These are phyloP conservation scores for Amylocystis lapponica DNA, from an alignment of 768 basidiomycete species.

Conservation along the genomic window DNA sequence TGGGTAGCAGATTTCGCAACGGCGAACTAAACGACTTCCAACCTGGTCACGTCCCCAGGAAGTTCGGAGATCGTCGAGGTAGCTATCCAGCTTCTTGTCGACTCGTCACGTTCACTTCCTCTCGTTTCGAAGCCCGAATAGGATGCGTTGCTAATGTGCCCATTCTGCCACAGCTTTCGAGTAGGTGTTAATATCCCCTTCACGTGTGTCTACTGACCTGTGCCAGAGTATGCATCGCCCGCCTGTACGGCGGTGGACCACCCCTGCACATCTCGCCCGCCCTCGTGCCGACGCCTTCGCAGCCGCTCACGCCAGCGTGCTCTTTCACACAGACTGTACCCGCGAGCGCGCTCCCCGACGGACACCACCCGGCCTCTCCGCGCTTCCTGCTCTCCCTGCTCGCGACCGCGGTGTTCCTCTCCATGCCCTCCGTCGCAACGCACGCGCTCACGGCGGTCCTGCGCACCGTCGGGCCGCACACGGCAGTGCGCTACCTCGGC, in stretches of 20 bases:
- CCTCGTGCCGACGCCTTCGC: slow-evolving; percentile 55
- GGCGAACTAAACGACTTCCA: too few relatives aligned
- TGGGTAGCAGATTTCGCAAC: too few relatives aligned
- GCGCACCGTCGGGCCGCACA: slow-evolving; percentile 71
- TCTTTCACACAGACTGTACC: slow-evolving; percentile 36
- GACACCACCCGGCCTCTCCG: slow-evolving; percentile 72
- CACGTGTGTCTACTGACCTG: slow-evolving; percentile 3
- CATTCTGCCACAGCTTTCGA: slow-evolving; percentile 76
- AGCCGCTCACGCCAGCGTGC: slow-evolving; percentile 72
- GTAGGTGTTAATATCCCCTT: slow-evolving; percentile 41
- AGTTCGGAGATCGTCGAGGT: too few relatives aligned
- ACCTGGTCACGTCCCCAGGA: too few relatives aligned
- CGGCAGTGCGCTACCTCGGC: slow-evolving; percentile 67
- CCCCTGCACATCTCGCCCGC: slow-evolving; percentile 59
- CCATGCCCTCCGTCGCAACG: slow-evolving; percentile 68
- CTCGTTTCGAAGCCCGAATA: too few relatives aligned
- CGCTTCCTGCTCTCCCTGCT: slow-evolving; percentile 81
- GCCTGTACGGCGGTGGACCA: slow-evolving; percentile 85
- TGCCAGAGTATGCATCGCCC: slow-evolving; percentile 72
- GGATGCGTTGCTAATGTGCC: too few relatives aligned
- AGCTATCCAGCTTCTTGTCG: too few relatives aligned
- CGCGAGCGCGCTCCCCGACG: slow-evolving; percentile 33
- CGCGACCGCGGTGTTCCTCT: slow-evolving; percentile 82
- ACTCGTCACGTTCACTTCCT: too few relatives aligned
- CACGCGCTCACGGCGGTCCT: slow-evolving; percentile 71